Evolutionary conservation across 2,329 filamentous ascomycete genomes (phyloP).

Genomic region (Monosporascus sp.): DNA sequence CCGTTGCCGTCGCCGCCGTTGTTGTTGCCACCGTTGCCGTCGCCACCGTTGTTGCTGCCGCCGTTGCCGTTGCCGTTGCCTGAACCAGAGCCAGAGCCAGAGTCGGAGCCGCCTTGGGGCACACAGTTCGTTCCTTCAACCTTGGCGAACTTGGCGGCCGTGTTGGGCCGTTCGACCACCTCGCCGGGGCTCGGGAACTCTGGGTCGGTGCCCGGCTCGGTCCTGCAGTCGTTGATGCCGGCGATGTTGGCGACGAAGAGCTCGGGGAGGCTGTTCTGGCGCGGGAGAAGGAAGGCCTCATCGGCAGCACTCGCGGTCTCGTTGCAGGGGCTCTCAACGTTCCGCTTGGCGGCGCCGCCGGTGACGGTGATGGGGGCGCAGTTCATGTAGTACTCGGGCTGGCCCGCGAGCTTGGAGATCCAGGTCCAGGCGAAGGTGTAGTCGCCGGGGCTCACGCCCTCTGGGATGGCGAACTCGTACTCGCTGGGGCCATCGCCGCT

Average conservation of each 20-base stretch:
- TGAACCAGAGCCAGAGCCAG: conserved; percentile 13
- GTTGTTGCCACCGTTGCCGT: not conserved
- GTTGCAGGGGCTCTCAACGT: conserved; percentile 2
- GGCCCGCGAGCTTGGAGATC: conserved; percentile 63
- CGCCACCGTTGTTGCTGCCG: not conserved
- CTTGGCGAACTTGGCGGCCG: conserved; percentile 25
- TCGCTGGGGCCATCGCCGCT: conserved; percentile 33
- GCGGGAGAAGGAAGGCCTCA: conserved; percentile 6
- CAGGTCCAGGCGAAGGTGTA: conserved; percentile 70
- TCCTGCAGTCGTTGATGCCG: conserved; percentile 45
- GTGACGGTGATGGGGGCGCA: conserved; percentile 60
- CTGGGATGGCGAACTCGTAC: conserved; percentile 56
- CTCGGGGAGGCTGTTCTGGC: conserved; percentile 50
- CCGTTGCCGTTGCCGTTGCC: not conserved
- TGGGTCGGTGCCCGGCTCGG: conserved; percentile 45
- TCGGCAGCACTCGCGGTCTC: conserved; percentile 26
- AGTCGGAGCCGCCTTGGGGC: conserved; percentile 18
- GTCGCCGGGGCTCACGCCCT: conserved; percentile 54
- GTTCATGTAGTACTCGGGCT: conserved; percentile 75
- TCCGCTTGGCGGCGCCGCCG: conserved; percentile 19
- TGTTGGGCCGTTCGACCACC: conserved; percentile 37
- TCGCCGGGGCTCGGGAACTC: conserved; percentile 59
- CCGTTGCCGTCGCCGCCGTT: not conserved
- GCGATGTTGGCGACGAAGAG: conserved; percentile 66
- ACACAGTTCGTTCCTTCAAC: conserved; percentile 19